Percentiles rank a stretch among this genome's conserved stretches.
Evolutionary conservation across 2,329 filamentous ascomycete species (phyloP).

Genomic region (Claviceps africana): DNA sequence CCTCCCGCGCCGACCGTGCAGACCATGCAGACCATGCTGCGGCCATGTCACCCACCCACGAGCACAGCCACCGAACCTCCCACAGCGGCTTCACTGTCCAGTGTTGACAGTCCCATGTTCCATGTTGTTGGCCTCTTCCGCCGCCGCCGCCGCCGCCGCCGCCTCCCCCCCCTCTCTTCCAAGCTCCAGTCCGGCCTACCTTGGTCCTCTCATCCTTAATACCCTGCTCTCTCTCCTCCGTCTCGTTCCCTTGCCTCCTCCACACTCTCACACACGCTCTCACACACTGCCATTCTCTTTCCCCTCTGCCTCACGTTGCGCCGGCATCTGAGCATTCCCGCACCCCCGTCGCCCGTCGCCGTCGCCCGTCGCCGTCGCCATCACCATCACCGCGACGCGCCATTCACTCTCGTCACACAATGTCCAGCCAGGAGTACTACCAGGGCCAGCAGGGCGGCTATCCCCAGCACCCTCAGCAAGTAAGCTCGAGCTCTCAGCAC

Average conservation of each 20-base stretch:
- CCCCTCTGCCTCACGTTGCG: neutral
- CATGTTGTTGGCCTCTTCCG: too few species aligned
- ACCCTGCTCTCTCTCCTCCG: neutral
- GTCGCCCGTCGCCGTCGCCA: neutral
- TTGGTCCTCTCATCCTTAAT: too few species aligned
- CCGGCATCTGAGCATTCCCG: neutral
- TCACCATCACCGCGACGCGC: neutral
- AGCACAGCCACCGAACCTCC: too few species aligned
- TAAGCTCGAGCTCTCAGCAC: slow-evolving; percentile 16
- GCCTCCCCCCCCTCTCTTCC: too few species aligned
- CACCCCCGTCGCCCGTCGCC: too few species aligned
- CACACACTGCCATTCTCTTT: neutral
- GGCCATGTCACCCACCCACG: too few species aligned
- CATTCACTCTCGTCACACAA: slow-evolving; percentile 8
- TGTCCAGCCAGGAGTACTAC: slow-evolving; percentile 30
- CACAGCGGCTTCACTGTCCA: too few species aligned
- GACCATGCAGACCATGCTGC: too few species aligned
- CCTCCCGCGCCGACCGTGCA: too few species aligned
- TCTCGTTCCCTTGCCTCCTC: neutral
- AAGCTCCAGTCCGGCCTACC: too few species aligned
- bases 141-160: too few species aligned
- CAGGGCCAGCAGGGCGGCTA: slow-evolving; percentile 21
- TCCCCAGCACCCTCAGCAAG: slow-evolving; percentile 26
- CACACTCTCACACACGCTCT: neutral
- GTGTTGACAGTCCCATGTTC: too few species aligned